Base-by-base conservation (phyloP, 2,329 filamentous ascomycete species). In the Sclerotinia trifoliorum region DNA sequence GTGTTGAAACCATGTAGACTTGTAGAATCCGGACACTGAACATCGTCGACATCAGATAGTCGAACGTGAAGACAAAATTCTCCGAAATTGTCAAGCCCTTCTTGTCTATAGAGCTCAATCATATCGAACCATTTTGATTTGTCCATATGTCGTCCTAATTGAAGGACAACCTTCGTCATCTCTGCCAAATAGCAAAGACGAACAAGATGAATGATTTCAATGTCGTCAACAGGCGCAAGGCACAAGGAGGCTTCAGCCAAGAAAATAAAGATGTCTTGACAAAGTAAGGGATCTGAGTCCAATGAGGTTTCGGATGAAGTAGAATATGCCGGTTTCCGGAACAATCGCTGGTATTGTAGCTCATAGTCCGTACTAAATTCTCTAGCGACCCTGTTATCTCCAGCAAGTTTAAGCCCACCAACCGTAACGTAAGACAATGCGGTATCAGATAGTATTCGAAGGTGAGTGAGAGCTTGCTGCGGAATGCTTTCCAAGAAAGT, bases 131-230 rank as follows among this genome's bases (percentile, higher is more conserved):
- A 88, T 65, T 78, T 80, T 7, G 80, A 78, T 4, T 80, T 77
- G 0, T 84, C 81, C 58, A 87, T 83, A 74, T 86, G 86, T 61
- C 82, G 83, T 32, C 83, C 82, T 77, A 86, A 86, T 10, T 85
- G 82, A 19, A 88, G 77, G 21, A 93, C 84, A 7, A 93, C 88
- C 80, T 96, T 96, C 69, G 96, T 88, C 68, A 99, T 88, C 79
- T 99, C 95, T 3, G 92, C 92, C 67, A 96, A 84, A 77, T 96
- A 97, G 80, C 93, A 97, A 57, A 98, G 82, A 49, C 90, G 88
- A 62, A 98, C 80, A 64, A 98, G 79, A 78, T 97, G 91, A 52
- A 89, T 86, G 54, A 96, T 87, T 67, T 96, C 91, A 51, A 92
- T 84, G 52, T 86, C 82, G 39, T 93, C 85, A 2, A 89, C 84